A percentile compares a stretch with the other conserved stretches of the same genome.
Conservation (phyloP, 1,284 basidiomycete genomes). For the Termitomyces sp. region DNA sequence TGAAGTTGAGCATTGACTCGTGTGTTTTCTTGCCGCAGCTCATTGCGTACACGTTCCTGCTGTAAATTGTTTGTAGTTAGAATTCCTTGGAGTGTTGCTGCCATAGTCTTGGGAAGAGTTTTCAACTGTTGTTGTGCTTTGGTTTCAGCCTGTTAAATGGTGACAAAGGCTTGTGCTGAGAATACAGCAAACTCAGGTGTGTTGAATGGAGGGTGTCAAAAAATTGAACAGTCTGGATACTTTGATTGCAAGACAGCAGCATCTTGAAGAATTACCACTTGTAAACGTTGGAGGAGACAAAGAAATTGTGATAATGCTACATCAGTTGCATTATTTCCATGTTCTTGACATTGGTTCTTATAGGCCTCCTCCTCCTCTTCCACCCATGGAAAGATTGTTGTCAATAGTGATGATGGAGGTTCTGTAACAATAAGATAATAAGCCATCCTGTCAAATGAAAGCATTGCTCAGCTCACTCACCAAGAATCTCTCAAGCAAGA, state of each 20-base stretch:
- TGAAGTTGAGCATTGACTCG: not conserved
- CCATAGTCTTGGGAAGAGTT: constrained; percentile 1
- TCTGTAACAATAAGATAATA: no score
- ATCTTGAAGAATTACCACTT: constrained; percentile 24
- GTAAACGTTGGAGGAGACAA: constrained; percentile 5
- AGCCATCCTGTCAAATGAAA: no score
- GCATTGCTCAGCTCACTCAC: no score
- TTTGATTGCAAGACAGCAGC: constrained; percentile 19
- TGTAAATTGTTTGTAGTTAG: constrained; percentile 1
- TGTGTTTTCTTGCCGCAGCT: not conserved
- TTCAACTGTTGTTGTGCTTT: constrained; percentile 15
- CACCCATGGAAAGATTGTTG: not conserved
- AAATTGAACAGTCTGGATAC: constrained; percentile 18
- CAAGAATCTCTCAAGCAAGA: constrained; percentile 12
- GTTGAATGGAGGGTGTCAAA: constrained; percentile 19
- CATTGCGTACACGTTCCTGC: not conserved
- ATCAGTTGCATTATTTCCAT: not conserved
- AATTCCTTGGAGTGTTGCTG: not conserved
- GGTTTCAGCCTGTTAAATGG: not conserved
- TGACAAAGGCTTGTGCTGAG: constrained; percentile 5
- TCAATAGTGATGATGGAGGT: not conserved
- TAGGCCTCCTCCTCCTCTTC: constrained; percentile 3
- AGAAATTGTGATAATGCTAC: not conserved
- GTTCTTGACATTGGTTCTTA: not conserved
- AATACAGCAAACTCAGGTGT: constrained; percentile 18